phyloP scores from a whole-genome alignment of 2,329 filamentous ascomycete species.

The Verticillium isaacii region DNA sequence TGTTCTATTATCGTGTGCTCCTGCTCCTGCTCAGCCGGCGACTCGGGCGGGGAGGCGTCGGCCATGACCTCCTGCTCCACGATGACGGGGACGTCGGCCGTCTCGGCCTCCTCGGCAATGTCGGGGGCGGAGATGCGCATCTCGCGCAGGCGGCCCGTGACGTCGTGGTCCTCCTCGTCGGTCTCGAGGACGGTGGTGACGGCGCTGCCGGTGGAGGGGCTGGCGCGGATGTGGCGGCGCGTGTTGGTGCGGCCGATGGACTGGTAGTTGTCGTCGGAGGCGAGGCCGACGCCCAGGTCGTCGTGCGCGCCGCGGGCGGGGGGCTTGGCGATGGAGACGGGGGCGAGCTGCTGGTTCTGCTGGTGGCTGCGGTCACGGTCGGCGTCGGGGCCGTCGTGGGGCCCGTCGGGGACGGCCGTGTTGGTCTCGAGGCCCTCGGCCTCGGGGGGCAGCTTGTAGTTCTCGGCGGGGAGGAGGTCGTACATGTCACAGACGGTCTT shows the following conservation, averaged over 20 bases:
- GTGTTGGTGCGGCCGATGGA: conserved; percentile 64
- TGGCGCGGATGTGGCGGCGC: conserved; percentile 74
- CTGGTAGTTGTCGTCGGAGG: conserved; percentile 46
- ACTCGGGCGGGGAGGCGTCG: conserved; percentile 8
- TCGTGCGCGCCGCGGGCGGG: conserved; percentile 1
- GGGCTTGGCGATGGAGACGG: conserved; percentile 15
- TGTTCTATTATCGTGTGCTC: not conserved
- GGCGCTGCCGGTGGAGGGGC: conserved; percentile 71
- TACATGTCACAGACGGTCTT: conserved; percentile 95
- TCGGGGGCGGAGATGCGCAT: conserved; percentile 52
- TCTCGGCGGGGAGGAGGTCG: conserved; percentile 83
- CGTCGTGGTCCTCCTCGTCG: conserved; percentile 64
- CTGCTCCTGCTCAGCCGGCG: not conserved
- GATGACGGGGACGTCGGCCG: conserved; percentile 35
- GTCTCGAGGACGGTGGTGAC: conserved; percentile 81
- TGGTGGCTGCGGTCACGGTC: not conserved
- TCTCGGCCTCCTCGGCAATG: conserved; percentile 46
- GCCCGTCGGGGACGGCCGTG: conserved; percentile 12
- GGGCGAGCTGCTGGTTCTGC: not conserved
- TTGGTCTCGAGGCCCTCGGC: conserved; percentile 74
- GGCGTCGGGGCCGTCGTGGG: not conserved
- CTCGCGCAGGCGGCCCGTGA: conserved; percentile 38
- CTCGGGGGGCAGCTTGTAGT: conserved; percentile 91
- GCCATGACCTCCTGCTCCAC: conserved; percentile 29
- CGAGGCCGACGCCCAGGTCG: conserved; percentile 20